Conservation (phyloP, 306 rosid genomes). For the Cucumis hystrix region DNA sequence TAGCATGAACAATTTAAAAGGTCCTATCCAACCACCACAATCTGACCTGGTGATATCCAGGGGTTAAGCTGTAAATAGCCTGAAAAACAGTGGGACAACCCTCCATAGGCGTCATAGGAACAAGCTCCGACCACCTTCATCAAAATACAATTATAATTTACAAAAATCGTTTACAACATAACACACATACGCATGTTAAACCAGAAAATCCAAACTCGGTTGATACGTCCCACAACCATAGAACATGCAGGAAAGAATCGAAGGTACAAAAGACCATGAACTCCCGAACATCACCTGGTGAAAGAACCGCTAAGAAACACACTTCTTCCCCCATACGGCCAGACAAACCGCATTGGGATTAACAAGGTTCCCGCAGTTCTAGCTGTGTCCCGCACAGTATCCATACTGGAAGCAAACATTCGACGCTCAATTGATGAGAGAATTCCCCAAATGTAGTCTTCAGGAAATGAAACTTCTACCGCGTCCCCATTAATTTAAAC, state of each 20-base stretch:
- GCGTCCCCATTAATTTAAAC: constrained; percentile 20
- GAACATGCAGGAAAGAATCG: neutral
- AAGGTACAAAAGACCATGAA: neutral
- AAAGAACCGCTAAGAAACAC: constrained; percentile 85
- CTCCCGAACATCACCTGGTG: constrained; percentile 33
- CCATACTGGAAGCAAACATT: constrained; percentile 62
- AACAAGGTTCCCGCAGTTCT: constrained; percentile 51
- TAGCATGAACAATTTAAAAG: neutral
- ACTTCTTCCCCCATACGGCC: constrained; percentile 87
- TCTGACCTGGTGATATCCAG: constrained; percentile 88
- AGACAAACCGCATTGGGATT: constrained; percentile 81
- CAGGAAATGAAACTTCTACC: constrained; percentile 24
- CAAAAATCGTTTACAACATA: neutral
- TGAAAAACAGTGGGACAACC: constrained; percentile 90
- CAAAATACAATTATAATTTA: neutral
- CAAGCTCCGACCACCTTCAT: constrained; percentile 87
- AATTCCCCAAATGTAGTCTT: constrained; percentile 18
- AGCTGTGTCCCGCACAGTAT: constrained; percentile 37
- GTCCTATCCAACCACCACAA: constrained; percentile 9
- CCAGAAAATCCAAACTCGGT: neutral
- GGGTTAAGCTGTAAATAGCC: constrained; percentile 66
- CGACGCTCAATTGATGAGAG: neutral
- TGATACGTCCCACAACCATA: neutral
- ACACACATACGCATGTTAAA: neutral
- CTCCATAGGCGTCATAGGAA: constrained; percentile 84